These are phyloP conservation scores for Sungouiozyma ichnusensis DNA, from an alignment of 805 yeast genomes.

Conservation along the genomic window DNA sequence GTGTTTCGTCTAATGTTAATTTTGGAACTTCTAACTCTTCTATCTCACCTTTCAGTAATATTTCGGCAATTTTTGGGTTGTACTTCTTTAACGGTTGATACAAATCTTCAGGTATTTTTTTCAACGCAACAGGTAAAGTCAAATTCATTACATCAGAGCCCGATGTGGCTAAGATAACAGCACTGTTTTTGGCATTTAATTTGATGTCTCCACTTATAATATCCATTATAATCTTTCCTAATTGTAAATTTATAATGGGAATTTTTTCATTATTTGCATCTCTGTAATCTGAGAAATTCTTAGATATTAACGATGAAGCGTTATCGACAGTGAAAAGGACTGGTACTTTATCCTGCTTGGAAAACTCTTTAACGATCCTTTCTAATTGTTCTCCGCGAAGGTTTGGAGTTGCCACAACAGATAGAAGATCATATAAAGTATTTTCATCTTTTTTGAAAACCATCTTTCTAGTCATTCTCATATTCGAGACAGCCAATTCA, in stretches of 20 bases:
- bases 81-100: slow-evolving; percentile 38
- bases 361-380: slow-evolving; percentile 45
- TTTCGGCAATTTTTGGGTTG: slow-evolving; percentile 45
- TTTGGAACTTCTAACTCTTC: slow-evolving; percentile 34
- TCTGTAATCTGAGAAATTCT: slow-evolving; percentile 49
- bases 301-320: slow-evolving; percentile 50
- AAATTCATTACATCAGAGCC: slow-evolving; percentile 41
- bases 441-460: slow-evolving; percentile 21
- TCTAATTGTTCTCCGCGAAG: slow-evolving; percentile 38
- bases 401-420: slow-evolving; percentile 30
- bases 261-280: slow-evolving; percentile 45
- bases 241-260: slow-evolving; percentile 51
- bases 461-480: slow-evolving; percentile 21
- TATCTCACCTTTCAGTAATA: slow-evolving; percentile 31
- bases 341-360: slow-evolving; percentile 41
- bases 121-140: slow-evolving; percentile 54
- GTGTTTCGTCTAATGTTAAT: slow-evolving; percentile 37
- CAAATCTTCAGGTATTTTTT: slow-evolving; percentile 41
- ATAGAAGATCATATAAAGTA: slow-evolving; percentile 36
- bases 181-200: slow-evolving; percentile 45
- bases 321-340: slow-evolving; percentile 66
- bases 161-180: slow-evolving; percentile 52
- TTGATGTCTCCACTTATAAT: slow-evolving; percentile 41
- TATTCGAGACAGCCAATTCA: slow-evolving; percentile 25
- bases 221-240: slow-evolving; percentile 47